A percentile compares a stretch with the other conserved stretches of the same genome.
Conservation (phyloP, 31 red algal genomes). For the Odonthalia washingtoniensis region DNA sequence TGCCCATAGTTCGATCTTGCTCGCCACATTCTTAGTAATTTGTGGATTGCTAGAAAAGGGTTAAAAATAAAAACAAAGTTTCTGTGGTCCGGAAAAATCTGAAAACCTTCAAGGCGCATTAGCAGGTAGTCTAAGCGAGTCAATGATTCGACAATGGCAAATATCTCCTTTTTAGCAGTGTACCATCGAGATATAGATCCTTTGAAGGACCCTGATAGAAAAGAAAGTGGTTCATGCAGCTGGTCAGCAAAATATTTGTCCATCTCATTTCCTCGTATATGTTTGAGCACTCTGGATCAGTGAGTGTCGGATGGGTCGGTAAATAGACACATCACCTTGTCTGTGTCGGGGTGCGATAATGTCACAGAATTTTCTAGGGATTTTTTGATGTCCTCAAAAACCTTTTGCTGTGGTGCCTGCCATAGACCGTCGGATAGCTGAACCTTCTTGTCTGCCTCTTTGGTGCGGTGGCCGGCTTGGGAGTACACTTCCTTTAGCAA, state of each 20-base stretch:
- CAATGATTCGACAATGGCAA: slow-evolving; percentile 40
- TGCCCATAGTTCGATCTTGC: slow-evolving; percentile 41
- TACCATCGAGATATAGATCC: too few species aligned
- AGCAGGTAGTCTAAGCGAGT: slow-evolving; percentile 28
- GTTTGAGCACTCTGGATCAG: background rate
- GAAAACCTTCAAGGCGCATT: background rate
- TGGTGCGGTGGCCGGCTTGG: background rate
- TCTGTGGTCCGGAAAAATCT: background rate
- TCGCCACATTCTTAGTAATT: slow-evolving; percentile 14
- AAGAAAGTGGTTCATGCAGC: slow-evolving; percentile 10
- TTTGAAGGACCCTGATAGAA: slow-evolving; percentile 25
- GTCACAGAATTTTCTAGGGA: background rate
- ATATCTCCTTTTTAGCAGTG: slow-evolving; percentile 36
- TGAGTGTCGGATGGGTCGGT: slow-evolving; percentile 23
- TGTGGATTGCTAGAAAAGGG: background rate
- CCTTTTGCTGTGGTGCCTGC: too few species aligned
- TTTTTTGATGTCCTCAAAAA: background rate
- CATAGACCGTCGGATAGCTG: too few species aligned
- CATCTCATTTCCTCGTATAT: background rate
- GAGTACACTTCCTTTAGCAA: slow-evolving; percentile 20
- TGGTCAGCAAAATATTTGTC: background rate
- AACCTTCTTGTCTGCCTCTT: background rate
- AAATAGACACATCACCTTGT: slow-evolving; percentile 19
- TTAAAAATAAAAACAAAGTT: slow-evolving; percentile 24
- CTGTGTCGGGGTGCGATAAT: background rate